phyloP scores from a whole-genome alignment of 1,139 yeast species.

The Meyerozyma smithsonii region DNA sequence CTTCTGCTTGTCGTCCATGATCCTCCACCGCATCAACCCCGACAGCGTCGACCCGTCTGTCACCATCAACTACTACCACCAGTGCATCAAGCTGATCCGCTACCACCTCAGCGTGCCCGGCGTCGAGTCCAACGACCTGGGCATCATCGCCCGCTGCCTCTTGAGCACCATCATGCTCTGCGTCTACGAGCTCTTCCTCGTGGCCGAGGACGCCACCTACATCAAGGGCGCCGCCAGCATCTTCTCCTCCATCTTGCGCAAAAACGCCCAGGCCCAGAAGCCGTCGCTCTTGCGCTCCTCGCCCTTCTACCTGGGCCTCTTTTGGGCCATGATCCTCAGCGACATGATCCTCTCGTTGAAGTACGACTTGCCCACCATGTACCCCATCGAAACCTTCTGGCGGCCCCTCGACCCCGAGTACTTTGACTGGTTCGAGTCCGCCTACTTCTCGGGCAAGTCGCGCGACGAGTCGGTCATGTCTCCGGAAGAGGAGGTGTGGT shows the following conservation, averaged over 20 bases:
- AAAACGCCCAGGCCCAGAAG: conserved; percentile 11
- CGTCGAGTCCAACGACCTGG: conserved; percentile 21
- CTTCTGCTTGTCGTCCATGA: conserved; percentile 32
- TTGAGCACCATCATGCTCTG: conserved; percentile 35
- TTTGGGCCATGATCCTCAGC: conserved; percentile 33
- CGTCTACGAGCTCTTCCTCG: conserved; percentile 34
- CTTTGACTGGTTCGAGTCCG: conserved; percentile 19
- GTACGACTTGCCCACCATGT: conserved; percentile 26
- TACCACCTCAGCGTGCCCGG: conserved; percentile 23
- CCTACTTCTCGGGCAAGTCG: conserved; percentile 3
- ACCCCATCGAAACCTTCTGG: conserved; percentile 29
- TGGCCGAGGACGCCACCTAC: conserved; percentile 32
- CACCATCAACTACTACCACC: conserved; percentile 35
- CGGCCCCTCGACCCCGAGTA: conserved; percentile 27
- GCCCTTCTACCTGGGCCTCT: conserved; percentile 30
- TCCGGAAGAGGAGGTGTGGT: conserved; percentile 27
- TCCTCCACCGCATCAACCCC: conserved; percentile 27
- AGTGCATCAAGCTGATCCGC: conserved; percentile 29
- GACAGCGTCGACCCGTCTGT: conserved; percentile 24
- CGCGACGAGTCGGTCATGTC: neutral
- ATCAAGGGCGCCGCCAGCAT: conserved; percentile 34
- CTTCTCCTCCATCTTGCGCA: conserved; percentile 23
- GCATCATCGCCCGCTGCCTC: conserved; percentile 31
- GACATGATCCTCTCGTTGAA: conserved; percentile 34
- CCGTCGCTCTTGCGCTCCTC: conserved; percentile 22